These are phyloP conservation scores for Aphanocladium album DNA, from an alignment of 2,329 filamentous ascomycete species.

Conservation along the genomic window DNA sequence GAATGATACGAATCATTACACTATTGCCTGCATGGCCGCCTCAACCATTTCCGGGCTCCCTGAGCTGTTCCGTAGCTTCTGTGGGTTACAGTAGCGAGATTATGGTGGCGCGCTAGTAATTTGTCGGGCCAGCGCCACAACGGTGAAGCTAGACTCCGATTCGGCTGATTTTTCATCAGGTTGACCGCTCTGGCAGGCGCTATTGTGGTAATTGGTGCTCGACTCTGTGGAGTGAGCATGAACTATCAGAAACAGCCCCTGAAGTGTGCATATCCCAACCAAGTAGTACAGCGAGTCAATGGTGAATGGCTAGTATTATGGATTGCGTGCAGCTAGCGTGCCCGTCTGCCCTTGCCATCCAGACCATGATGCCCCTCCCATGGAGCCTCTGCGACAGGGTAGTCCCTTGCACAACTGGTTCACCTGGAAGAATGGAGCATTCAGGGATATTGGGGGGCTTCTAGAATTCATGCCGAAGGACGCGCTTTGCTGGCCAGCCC, in stretches of 20 bases:
- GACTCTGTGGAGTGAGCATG: slow-evolving; percentile 1
- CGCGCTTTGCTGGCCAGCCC: neutral
- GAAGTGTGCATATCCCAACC: neutral
- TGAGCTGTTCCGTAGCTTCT: neutral
- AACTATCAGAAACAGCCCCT: slow-evolving; percentile 12
- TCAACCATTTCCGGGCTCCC: neutral
- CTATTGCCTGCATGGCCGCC: neutral
- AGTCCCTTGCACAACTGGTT: neutral
- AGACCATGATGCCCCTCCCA: neutral
- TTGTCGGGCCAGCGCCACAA: slow-evolving; percentile 1
- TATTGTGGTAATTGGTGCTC: neutral
- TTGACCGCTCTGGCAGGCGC: neutral
- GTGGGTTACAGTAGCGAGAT: neutral
- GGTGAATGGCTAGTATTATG: neutral
- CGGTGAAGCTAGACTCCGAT: slow-evolving; percentile 3
- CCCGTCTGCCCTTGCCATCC: neutral
- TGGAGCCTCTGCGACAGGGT: neutral
- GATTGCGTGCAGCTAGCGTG: neutral
- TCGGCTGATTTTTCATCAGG: neutral
- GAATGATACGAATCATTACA: neutral
- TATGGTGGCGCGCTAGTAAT: slow-evolving; percentile 3
- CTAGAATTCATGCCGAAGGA: slow-evolving; percentile 8
- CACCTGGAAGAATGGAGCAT: slow-evolving; percentile 1
- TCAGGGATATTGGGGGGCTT: neutral
- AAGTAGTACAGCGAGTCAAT: neutral